These are phyloP conservation scores for Colletotrichum sp. DNA, from an alignment of 2,329 filamentous ascomycete species.

Conservation along the genomic window DNA sequence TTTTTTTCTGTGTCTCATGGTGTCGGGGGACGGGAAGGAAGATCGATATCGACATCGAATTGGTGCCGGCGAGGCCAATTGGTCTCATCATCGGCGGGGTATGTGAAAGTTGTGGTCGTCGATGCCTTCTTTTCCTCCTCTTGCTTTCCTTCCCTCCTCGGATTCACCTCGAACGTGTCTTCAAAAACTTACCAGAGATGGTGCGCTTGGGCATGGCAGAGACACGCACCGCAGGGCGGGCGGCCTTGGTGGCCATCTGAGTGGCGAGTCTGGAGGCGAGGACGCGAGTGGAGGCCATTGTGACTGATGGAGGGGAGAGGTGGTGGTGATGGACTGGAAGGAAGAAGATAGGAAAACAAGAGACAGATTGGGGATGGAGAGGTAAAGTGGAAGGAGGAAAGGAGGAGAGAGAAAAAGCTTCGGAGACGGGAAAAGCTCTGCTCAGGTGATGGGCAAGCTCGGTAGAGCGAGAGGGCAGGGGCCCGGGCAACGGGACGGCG, in stretches of 20 bases:
- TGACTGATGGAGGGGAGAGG: slow-evolving; percentile 61
- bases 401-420: slow-evolving; percentile 42
- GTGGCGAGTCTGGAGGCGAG: slow-evolving; percentile 79
- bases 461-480: slow-evolving; percentile 22
- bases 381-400: slow-evolving; percentile 38
- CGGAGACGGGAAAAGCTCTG: slow-evolving; percentile 33
- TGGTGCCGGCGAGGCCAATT: slow-evolving; percentile 32
- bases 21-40: background rate
- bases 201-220: slow-evolving; percentile 75
- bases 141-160: background rate
- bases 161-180: background rate
- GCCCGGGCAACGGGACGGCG: slow-evolving; percentile 24
- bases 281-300: slow-evolving; percentile 82
- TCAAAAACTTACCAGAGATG: slow-evolving; percentile 68
- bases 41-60: slow-evolving; percentile 1
- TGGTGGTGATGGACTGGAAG: slow-evolving; percentile 30
- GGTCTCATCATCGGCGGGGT: slow-evolving; percentile 24
- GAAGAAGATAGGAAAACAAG: slow-evolving; percentile 24
- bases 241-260: slow-evolving; percentile 76
- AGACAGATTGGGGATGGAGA: slow-evolving; percentile 24
- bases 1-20: background rate
- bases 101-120: background rate
- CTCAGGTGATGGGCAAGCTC: slow-evolving; percentile 23
- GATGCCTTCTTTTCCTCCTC: slow-evolving; percentile 3
- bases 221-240: slow-evolving; percentile 75